A percentile compares a stretch with the other conserved stretches of the same genome.
Evolutionary conservation across 257 asterid species (phyloP).

Genomic region (Solanum commersonii): DNA sequence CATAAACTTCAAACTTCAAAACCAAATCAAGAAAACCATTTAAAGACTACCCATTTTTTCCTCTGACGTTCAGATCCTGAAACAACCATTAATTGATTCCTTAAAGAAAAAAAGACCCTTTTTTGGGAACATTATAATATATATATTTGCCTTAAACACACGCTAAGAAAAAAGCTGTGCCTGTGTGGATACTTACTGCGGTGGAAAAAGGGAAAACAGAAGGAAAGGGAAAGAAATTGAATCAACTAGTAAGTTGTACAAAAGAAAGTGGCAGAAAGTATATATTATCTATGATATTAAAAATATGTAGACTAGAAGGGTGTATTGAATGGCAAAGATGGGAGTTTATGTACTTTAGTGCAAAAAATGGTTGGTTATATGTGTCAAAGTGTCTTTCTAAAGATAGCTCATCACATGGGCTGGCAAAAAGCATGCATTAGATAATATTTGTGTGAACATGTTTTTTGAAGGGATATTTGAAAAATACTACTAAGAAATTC

Average conservation of each 20-base stretch:
- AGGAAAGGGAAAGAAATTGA: neutral
- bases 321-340: neutral
- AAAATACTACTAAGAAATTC: neutral
- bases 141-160: slow-evolving; percentile 28
- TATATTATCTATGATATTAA: neutral
- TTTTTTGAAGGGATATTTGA: neutral
- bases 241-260: neutral
- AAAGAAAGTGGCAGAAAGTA: neutral
- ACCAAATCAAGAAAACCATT: neutral
- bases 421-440: neutral
- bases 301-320: neutral
- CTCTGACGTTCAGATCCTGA: slow-evolving; percentile 7
- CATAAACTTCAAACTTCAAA: neutral
- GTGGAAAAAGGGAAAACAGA: neutral
- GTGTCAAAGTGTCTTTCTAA: neutral
- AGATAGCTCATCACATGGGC: neutral
- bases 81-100: slow-evolving; percentile 7
- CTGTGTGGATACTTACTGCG: neutral
- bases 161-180: slow-evolving; percentile 15
- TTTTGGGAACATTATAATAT: neutral
- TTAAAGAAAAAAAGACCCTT: neutral
- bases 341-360: neutral
- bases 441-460: neutral
- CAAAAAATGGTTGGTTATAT: neutral
- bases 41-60: neutral